A percentile compares a stretch with the other conserved stretches of the same genome.
Evolutionary conservation across 1,284 basidiomycete species (phyloP).

Genomic region (Polyporus tsugae): DNA sequence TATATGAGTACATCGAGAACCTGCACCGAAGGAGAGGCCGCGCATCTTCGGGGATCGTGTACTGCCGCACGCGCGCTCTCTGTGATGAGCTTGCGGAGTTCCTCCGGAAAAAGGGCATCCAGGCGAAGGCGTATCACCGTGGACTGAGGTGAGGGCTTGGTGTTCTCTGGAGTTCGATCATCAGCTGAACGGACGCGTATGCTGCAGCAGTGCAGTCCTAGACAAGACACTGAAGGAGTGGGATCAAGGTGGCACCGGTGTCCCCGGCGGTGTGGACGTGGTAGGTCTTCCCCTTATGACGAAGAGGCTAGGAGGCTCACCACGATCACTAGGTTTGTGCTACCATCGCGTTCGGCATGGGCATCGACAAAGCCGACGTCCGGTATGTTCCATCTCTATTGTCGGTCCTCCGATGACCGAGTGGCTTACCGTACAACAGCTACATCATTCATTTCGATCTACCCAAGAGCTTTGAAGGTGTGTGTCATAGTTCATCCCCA

Average conservation of each 20-base stretch:
- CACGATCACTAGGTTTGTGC: slow-evolving; percentile 54
- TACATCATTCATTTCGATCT: slow-evolving; percentile 84
- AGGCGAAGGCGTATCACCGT: slow-evolving; percentile 80
- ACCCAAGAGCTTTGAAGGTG: slow-evolving; percentile 86
- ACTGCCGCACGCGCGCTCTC: slow-evolving; percentile 72
- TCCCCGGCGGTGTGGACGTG: slow-evolving; percentile 61
- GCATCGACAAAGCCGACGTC: slow-evolving; percentile 87
- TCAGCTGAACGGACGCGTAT: not conserved
- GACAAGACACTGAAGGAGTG: slow-evolving; percentile 71
- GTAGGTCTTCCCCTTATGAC: slow-evolving; percentile 47
- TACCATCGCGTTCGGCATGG: slow-evolving; percentile 88
- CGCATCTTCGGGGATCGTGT: slow-evolving; percentile 81
- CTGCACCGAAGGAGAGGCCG: slow-evolving; percentile 64
- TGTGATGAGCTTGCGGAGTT: slow-evolving; percentile 76
- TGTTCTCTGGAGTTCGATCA: not conserved
- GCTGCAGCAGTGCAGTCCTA: slow-evolving; percentile 54
- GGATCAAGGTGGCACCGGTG: slow-evolving; percentile 60
- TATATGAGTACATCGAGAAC: slow-evolving; percentile 70
- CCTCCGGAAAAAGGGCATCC: slow-evolving; percentile 71
- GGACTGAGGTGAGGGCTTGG: slow-evolving; percentile 56
- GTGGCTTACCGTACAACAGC: slow-evolving; percentile 43
- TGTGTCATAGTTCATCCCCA: slow-evolving; percentile 21
- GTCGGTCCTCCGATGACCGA: not conserved
- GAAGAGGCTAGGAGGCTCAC: not conserved
- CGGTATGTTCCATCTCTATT: slow-evolving; percentile 52